phyloP scores from a whole-genome alignment of 2,329 filamentous ascomycete species.

The Nectriaceae sp. region DNA sequence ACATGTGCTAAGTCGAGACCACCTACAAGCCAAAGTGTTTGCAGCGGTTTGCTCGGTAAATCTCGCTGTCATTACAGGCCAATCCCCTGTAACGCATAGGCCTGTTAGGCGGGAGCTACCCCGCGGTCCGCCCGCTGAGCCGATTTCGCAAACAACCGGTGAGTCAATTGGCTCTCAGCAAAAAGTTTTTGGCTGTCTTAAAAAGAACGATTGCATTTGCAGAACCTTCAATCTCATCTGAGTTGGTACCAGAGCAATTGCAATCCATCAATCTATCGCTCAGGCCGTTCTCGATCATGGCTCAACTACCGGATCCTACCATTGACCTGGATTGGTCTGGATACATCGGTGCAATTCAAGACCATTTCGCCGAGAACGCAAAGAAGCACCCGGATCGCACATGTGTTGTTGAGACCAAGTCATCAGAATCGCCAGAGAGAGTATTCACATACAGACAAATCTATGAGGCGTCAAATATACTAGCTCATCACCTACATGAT shows the following conservation, averaged over 20 bases:
- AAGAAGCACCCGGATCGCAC: conserved; percentile 62
- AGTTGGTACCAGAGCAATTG: not conserved
- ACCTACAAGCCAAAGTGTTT: not conserved
- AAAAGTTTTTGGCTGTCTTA: not conserved
- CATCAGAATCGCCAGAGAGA: conserved; percentile 54
- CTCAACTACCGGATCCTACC: conserved; percentile 60
- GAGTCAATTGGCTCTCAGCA: conserved; percentile 7
- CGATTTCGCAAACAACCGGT: conserved; percentile 7
- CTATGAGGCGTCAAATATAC: conserved; percentile 75
- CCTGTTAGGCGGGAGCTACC: too few species aligned
- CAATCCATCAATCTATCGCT: not conserved
- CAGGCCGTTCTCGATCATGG: conserved; percentile 14
- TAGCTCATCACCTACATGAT: conserved; percentile 77
- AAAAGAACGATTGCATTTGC: too few species aligned
- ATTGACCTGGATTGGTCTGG: conserved; percentile 67
- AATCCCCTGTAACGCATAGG: too few species aligned
- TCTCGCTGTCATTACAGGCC: too few species aligned
- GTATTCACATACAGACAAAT: conserved; percentile 82
- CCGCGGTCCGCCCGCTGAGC: conserved; percentile 5
- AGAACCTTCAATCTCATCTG: conserved; percentile 1
- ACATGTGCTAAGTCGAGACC: too few species aligned
- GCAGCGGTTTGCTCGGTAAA: not conserved
- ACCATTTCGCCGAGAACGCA: conserved; percentile 69
- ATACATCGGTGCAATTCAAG: conserved; percentile 67
- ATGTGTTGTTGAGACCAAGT: conserved; percentile 53